phyloP scores from a whole-genome alignment of 2,329 filamentous ascomycete genomes.

The Microcyclosporella mali region DNA sequence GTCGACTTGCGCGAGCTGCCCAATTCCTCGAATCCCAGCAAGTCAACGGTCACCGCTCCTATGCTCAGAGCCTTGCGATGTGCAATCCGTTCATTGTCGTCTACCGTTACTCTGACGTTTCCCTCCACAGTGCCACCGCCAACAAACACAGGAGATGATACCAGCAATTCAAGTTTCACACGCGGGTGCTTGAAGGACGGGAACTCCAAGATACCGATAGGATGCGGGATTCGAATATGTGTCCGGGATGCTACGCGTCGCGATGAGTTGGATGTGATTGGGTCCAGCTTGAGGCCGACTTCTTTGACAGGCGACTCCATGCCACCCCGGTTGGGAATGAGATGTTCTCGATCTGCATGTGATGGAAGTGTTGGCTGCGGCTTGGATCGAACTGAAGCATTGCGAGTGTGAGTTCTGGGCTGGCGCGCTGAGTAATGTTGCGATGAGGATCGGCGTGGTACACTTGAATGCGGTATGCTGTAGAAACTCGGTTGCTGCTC shows the following conservation, averaged over 20 bases:
- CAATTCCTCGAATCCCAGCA: constrained; percentile 49
- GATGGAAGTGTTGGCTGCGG: constrained; percentile 4
- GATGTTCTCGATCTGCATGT: constrained; percentile 21
- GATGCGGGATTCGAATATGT: constrained; percentile 42
- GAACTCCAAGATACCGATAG: constrained; percentile 46
- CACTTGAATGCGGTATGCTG: constrained; percentile 40
- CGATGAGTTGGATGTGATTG: constrained; percentile 38
- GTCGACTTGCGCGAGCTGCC: constrained; percentile 40
- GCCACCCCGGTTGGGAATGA: constrained; percentile 41
- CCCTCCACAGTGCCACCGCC: constrained; percentile 51
- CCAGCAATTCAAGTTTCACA: constrained; percentile 44
- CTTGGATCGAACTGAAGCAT: constrained; percentile 17
- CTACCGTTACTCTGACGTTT: constrained; percentile 42
- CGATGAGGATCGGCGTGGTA: constrained; percentile 44
- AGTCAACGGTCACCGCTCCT: constrained; percentile 45
- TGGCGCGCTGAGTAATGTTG: constrained; percentile 12
- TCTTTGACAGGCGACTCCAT: constrained; percentile 46
- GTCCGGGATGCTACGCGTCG: constrained; percentile 44
- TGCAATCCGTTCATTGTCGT: constrained; percentile 41
- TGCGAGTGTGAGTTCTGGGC: constrained; percentile 8
- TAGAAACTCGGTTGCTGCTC: constrained; percentile 40
- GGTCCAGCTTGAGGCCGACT: constrained; percentile 35
- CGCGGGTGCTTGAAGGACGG: constrained; percentile 45
- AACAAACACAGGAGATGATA: constrained; percentile 49
- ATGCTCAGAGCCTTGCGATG: constrained; percentile 43